Base-by-base conservation (phyloP, 495 filamentous ascomycete genomes). In the Talaromyces liani region DNA sequence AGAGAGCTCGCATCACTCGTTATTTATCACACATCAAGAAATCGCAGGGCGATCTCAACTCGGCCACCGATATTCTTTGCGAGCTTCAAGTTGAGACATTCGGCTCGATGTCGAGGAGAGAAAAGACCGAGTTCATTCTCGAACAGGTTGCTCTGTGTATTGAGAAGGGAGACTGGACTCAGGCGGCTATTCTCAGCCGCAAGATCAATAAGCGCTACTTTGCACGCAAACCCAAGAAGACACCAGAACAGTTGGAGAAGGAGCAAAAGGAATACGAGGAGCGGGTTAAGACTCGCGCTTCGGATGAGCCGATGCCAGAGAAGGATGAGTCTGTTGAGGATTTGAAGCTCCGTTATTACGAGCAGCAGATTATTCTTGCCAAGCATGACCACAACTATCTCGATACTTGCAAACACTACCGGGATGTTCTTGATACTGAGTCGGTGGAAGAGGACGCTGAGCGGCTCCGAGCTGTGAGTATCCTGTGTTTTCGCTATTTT, bases 21-120 rank as follows among this genome's bases (percentile, higher is more conserved):
- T 94, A 96, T 65, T 82, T 98, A 18, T 96, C 94, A 57, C 86
- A 97, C 75, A 97, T 98, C 82, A 97, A 96, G 82, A 96, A 96
- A 73, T 75, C 88, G 58, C 91, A 97, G 76, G 93, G 93, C 59
- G 92, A 98, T 69, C 82, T 96, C 64, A 90, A 88, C 70, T 88
- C 90, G 14, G 95, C 94, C 6, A 88, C 90, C 64, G 93, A 96
- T 67, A 94, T 91, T 61, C 83, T 98, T 24, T 98, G 94, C 76
- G 94, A 98, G 79, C 83, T 98, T 62, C 94, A 98, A 74, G 94
- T 98, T 18, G 94, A 98, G 81, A 98, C 94, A 1, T 98, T 98
- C 69, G 94, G 94, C 20, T 98, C 94, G 45, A 98, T 98, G 94
- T 88, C 90, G 53, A 83, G 93, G 67, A 86, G 95, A 65, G 94